Conservation (phyloP, 2,329 filamentous ascomycete species). For the Chrysoporthe puriensis region DNA sequence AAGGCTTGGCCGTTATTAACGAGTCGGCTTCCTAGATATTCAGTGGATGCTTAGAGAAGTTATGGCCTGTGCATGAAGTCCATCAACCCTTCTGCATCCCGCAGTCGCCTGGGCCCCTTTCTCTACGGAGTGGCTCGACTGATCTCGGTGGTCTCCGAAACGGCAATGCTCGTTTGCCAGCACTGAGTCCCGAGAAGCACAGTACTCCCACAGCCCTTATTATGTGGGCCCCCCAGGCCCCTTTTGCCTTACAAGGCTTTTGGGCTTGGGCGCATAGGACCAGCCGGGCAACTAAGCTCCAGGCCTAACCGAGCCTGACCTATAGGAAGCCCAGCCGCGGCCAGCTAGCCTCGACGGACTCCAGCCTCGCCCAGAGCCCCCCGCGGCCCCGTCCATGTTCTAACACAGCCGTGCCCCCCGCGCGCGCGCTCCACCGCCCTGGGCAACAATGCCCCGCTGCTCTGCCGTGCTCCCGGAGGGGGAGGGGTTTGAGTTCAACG, state of each 20-base stretch:
- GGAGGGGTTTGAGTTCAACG: too few relatives aligned
- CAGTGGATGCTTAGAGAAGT: neutral
- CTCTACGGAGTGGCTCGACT: neutral
- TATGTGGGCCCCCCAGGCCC: neutral
- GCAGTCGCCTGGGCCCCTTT: neutral
- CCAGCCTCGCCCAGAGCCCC: neutral
- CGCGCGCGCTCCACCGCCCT: too few relatives aligned
- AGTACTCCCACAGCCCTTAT: neutral
- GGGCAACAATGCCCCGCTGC: too few relatives aligned
- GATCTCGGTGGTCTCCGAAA: constrained; percentile 6
- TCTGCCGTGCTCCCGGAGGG: too few relatives aligned
- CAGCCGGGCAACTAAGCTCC: neutral
- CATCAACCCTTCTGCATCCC: neutral
- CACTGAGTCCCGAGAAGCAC: neutral
- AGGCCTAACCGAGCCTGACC: neutral
- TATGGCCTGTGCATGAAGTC: neutral
- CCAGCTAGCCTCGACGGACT: neutral
- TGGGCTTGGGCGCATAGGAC: neutral
- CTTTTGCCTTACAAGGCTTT: neutral
- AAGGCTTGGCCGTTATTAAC: neutral
- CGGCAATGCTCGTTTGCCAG: neutral
- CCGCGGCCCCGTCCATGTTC: too few relatives aligned
- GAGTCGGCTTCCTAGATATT: neutral
- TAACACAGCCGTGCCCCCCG: too few relatives aligned
- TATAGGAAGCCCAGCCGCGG: neutral